Base-by-base conservation (phyloP, 2,329 filamentous ascomycete species). In the Pseudogymnoascus sp. region DNA sequence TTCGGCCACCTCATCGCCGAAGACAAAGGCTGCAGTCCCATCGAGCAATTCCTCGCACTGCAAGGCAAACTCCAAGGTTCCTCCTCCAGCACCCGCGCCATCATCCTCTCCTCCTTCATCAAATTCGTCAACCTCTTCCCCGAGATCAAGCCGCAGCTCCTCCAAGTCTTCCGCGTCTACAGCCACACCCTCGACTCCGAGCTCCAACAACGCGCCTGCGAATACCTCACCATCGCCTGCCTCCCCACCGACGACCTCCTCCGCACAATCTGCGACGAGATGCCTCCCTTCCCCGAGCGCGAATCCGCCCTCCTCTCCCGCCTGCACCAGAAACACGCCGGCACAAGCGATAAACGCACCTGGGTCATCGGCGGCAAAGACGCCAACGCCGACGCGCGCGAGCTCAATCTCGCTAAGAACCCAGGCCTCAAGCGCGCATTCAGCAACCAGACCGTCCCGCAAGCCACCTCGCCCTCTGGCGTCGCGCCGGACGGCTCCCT, bases 51-150 rank as follows among this genome's bases (percentile, higher is more conserved):
- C 75, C 80, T 98, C 78, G 93, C 93, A 14, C 79, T 99, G 63
- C 93, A 97, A 71, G 84, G 85, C 60, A 99, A 99, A 78, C 88
- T 99, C 73, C 86, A 90, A 50, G 89, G 87, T 6, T 96, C 91
- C 73, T 96, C 93, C 0, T 89, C 93, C 16, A 89, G 88, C 69
- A 97, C 96, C 10, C 84, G 93, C 67, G 95, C 91, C 26, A 96
- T 99, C 82, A 90, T 99, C 41, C 78, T 99, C 53, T 98, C 93
- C 0, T 96, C 89, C 61, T 99, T 97, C 73, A 82, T 98, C 82
- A 99, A 99, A 78, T 99, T 93, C 70, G 91, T 99, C 77, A 99
- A 99, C 75, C 78, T 99, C 61, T 99, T 99, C 75, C 95, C 95
- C 1, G 96, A 99, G 75, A 98, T 99, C 78, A 98, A 97, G 76